These are phyloP conservation scores for Sicyos baderoa DNA, from an alignment of 306 rosid species.

Conservation along the genomic window DNA sequence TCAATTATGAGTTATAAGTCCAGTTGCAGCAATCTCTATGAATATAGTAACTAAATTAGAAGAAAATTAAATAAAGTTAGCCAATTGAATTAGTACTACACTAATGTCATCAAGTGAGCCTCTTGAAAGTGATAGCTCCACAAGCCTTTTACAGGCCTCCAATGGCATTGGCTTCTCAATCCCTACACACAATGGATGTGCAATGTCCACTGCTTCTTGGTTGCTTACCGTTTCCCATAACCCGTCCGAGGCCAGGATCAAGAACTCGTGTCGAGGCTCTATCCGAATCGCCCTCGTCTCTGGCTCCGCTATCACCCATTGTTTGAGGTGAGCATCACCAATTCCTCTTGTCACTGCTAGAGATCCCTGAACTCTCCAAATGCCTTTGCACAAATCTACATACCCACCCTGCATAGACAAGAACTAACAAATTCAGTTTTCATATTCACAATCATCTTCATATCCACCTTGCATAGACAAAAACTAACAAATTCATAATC, in stretches of 20 bases:
- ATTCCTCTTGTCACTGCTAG: conserved; percentile 84
- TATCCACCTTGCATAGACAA: conserved; percentile 58
- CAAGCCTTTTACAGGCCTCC: conserved; percentile 79
- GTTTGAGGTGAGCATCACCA: conserved; percentile 70
- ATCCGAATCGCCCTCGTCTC: conserved; percentile 61
- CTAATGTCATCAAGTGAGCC: conserved; percentile 81
- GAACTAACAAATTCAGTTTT: neutral
- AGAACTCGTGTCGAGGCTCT: conserved; percentile 61
- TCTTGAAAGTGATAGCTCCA: conserved; percentile 55
- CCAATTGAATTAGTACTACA: conserved; percentile 64
- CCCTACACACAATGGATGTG: conserved; percentile 46
- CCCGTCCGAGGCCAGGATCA: conserved; percentile 91
- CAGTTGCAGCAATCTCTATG: no score
- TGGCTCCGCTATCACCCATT: conserved; percentile 84
- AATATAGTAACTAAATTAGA: neutral
- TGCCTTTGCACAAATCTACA: conserved; percentile 76
- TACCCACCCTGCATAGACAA: conserved; percentile 64
- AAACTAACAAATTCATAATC: neutral
- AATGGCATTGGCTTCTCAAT: conserved; percentile 36
- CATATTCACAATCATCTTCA: neutral
- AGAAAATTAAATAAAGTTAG: conserved; percentile 32
- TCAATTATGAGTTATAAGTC: no score
- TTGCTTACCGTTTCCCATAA: conserved; percentile 92
- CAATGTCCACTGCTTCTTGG: conserved; percentile 87
- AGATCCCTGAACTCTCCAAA: conserved; percentile 87